phyloP scores from a whole-genome alignment of 345 rosid species.

The Microthlaspi erraticum region DNA sequence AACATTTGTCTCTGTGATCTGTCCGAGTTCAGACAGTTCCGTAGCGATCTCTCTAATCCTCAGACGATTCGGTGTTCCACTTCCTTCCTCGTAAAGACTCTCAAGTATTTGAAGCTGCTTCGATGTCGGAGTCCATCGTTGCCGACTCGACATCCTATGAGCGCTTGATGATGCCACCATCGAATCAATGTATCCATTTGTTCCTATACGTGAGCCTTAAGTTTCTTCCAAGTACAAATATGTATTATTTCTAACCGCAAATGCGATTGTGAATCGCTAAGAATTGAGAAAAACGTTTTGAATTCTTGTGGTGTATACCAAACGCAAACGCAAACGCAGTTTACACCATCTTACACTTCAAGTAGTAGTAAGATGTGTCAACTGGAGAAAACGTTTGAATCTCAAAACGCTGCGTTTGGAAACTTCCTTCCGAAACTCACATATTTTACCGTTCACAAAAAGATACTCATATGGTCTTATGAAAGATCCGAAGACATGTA shows the following conservation, averaged over 20 bases:
- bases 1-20: slow-evolving; percentile 71
- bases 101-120: slow-evolving; percentile 69
- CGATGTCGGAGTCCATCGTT: slow-evolving; percentile 75
- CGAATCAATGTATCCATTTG: slow-evolving; percentile 53
- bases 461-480: slow-evolving; percentile 1
- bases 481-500: background rate
- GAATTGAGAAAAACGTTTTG: slow-evolving; percentile 13
- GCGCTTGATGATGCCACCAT: slow-evolving; percentile 46
- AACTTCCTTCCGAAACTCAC: background rate
- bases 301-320: background rate
- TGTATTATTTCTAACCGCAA: background rate
- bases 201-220: slow-evolving; percentile 46
- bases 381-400: slow-evolving; percentile 6
- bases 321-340: slow-evolving; percentile 28
- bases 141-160: slow-evolving; percentile 60
- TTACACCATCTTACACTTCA: background rate
- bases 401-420: slow-evolving; percentile 38
- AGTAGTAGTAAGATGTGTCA: background rate
- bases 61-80: slow-evolving; percentile 60
- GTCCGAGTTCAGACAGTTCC: slow-evolving; percentile 64
- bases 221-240: background rate
- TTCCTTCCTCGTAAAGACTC: slow-evolving; percentile 55
- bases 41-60: slow-evolving; percentile 63
- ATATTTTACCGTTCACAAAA: background rate
- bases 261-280: background rate